phyloP scores from a whole-genome alignment of 2,329 filamentous ascomycete species.

The Beauveria pseudobassiana region DNA sequence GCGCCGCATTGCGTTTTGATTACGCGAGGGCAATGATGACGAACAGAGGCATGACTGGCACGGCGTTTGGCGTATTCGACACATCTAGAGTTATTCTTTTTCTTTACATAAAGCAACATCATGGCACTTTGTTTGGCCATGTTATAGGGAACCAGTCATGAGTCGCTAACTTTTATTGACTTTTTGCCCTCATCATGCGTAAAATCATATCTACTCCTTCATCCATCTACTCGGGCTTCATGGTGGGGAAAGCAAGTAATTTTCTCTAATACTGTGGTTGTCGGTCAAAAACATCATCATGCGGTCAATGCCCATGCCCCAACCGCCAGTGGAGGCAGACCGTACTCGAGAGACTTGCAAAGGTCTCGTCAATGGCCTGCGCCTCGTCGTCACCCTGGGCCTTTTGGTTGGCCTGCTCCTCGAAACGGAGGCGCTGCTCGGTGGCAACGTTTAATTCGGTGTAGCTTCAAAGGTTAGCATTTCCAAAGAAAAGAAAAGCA shows the following conservation, averaged over 20 bases:
- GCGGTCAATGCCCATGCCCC: slow-evolving; percentile 93
- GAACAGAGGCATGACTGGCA: slow-evolving; percentile 12
- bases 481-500: no score
- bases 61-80: slow-evolving; percentile 16
- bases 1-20: slow-evolving; percentile 67
- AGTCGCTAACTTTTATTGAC: not conserved
- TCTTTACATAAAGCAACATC: not conserved
- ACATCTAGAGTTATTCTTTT: not conserved
- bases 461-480: slow-evolving; percentile 40
- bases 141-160: not conserved
- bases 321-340: slow-evolving; percentile 87
- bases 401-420: slow-evolving; percentile 95
- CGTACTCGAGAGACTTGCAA: slow-evolving; percentile 81
- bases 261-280: slow-evolving; percentile 90
- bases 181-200: slow-evolving; percentile 10
- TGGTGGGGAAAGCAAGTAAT: slow-evolving; percentile 94
- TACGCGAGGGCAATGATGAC: not conserved
- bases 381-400: slow-evolving; percentile 95
- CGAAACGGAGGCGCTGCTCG: slow-evolving; percentile 76
- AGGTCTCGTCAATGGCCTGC: slow-evolving; percentile 91
- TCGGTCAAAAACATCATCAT: slow-evolving; percentile 94
- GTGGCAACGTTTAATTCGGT: slow-evolving; percentile 92
- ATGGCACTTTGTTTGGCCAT: not conserved
- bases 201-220: slow-evolving; percentile 6
- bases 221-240: slow-evolving; percentile 71